Conservation (phyloP, 1,284 basidiomycete species). For the Cutaneotrichosporon dermatis region DNA sequence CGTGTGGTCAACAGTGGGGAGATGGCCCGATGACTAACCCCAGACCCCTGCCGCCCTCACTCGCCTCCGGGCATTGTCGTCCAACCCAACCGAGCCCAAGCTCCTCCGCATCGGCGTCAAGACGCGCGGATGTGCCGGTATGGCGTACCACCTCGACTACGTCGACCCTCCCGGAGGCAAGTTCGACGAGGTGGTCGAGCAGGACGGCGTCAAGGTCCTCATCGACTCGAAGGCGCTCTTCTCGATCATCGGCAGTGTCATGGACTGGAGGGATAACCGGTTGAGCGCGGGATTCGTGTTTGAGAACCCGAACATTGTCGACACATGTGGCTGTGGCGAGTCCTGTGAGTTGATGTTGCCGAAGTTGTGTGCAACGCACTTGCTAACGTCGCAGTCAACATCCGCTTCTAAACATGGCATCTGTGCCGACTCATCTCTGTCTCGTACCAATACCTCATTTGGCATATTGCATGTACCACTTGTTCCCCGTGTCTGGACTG, state of each 20-base stretch:
- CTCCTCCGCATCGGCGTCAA: constrained; percentile 91
- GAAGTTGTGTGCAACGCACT: neutral
- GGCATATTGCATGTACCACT: constrained; percentile 6
- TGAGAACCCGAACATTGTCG: constrained; percentile 47
- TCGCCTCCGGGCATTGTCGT: constrained; percentile 64
- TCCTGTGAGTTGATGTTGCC: neutral
- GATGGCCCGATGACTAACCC: neutral
- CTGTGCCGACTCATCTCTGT: neutral
- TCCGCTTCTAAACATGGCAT: constrained; percentile 1
- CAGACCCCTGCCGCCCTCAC: constrained; percentile 78
- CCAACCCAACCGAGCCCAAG: constrained; percentile 59
- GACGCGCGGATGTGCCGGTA: constrained; percentile 98
- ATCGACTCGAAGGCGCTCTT: constrained; percentile 98
- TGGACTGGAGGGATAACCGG: constrained; percentile 96
- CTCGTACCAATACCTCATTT: neutral
- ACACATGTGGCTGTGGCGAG: constrained; percentile 45
- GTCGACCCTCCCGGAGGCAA: constrained; percentile 76
- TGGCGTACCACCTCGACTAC: constrained; percentile 96
- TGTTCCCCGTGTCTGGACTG: too few relatives aligned
- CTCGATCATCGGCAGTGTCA: constrained; percentile 95
- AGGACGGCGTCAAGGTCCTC: constrained; percentile 87
- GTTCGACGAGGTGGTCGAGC: constrained; percentile 97
- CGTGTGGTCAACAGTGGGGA: too few relatives aligned
- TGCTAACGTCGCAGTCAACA: constrained; percentile 1
- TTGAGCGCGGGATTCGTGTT: constrained; percentile 57